A percentile compares a stretch with the other conserved stretches of the same genome.
Conservation (phyloP, 768 basidiomycete species). For the Pleurotus eryngii region DNA sequence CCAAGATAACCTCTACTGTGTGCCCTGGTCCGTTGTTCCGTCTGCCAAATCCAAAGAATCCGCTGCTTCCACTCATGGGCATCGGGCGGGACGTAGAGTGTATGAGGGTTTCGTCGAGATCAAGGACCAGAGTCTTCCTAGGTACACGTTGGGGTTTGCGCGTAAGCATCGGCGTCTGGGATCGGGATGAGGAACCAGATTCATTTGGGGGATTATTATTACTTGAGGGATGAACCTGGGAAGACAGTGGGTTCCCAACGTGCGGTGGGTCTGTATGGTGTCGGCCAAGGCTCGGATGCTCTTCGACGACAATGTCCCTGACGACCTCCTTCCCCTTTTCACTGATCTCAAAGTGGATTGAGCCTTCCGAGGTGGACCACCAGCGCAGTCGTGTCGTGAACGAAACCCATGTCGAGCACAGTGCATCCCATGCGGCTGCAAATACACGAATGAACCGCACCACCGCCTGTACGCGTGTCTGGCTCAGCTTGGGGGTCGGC, state of each 20-base stretch:
- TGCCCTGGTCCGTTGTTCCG: slow-evolving; percentile 71
- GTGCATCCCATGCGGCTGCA: slow-evolving; percentile 63
- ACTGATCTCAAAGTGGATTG: slow-evolving; percentile 2
- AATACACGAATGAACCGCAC: slow-evolving; percentile 68
- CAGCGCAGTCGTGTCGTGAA: slow-evolving; percentile 16
- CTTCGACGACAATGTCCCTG: not conserved
- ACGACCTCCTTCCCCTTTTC: slow-evolving; percentile 16
- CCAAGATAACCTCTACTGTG: slow-evolving; percentile 90
- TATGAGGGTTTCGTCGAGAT: slow-evolving; percentile 97
- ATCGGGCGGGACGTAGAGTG: slow-evolving; percentile 91
- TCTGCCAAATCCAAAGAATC: slow-evolving; percentile 57
- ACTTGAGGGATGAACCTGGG: slow-evolving; percentile 11
- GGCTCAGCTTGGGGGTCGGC: slow-evolving; percentile 20
- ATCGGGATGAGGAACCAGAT: slow-evolving; percentile 30
- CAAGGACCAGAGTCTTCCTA: slow-evolving; percentile 93
- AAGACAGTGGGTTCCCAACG: not conserved
- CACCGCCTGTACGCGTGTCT: slow-evolving; percentile 37
- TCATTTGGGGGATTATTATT: slow-evolving; percentile 10
- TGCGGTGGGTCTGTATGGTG: not conserved
- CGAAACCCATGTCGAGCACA: slow-evolving; percentile 62
- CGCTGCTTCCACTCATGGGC: slow-evolving; percentile 40
- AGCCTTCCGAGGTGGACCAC: not conserved
- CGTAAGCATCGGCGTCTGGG: slow-evolving; percentile 46
- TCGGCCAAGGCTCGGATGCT: not conserved
- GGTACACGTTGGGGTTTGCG: slow-evolving; percentile 73